A percentile compares a stretch with the other conserved stretches of the same genome.
Conservation (phyloP, 768 basidiomycete genomes). For the Collybia sp. region DNA sequence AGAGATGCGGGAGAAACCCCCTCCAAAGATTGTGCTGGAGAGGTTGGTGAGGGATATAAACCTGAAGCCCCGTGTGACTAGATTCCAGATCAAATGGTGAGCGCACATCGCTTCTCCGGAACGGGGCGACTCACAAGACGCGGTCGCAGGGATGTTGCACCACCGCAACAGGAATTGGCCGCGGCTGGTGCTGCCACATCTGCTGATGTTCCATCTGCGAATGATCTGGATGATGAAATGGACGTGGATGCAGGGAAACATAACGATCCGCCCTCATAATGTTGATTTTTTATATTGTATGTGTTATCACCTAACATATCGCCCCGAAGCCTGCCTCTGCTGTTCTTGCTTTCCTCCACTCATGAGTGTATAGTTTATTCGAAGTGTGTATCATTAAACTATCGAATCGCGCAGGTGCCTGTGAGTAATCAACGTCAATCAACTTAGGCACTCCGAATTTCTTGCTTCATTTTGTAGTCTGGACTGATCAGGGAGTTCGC, state of each 20-base stretch:
- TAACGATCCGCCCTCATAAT: constrained; percentile 18
- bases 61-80: constrained; percentile 88
- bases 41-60: constrained; percentile 83
- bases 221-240: constrained; percentile 48
- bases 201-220: constrained; percentile 69
- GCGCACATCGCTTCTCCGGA: constrained; percentile 16
- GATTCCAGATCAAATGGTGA: constrained; percentile 86
- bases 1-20: constrained; percentile 77
- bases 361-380: too few species aligned
- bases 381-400: too few species aligned
- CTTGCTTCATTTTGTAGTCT: too few species aligned
- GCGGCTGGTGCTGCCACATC: constrained; percentile 63
- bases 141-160: constrained; percentile 55
- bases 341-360: not conserved
- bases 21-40: constrained; percentile 68
- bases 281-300: constrained; percentile 10
- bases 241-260: constrained; percentile 17
- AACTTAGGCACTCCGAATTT: too few species aligned
- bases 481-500: too few species aligned
- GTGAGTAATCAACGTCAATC: too few species aligned
- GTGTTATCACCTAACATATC: constrained; percentile 5
- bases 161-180: constrained; percentile 37
- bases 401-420: too few species aligned
- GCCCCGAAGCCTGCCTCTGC: not conserved
- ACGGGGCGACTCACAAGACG: not conserved